A percentile compares a stretch with the other conserved stretches of the same genome.
phyloP scores from a whole-genome alignment of 1,284 basidiomycete species.

The Clitocybe nebularis region DNA sequence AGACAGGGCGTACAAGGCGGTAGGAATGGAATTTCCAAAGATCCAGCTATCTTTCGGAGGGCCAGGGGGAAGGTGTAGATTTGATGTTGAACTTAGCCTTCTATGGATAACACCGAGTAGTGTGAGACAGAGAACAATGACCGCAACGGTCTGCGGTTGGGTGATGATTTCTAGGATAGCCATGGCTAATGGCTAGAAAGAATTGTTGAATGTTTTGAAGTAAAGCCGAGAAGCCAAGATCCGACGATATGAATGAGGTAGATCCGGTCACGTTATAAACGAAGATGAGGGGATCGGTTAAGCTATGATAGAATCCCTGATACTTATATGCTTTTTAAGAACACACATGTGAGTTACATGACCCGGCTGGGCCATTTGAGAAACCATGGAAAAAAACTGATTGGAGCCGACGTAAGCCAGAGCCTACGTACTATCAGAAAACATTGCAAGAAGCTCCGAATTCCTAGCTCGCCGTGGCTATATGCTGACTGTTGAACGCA shows the following conservation, averaged over 20 bases:
- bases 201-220: neutral
- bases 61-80: conserved; percentile 33
- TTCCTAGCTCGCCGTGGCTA: too few species aligned
- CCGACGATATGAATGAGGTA: neutral
- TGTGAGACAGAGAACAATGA: conserved; percentile 23
- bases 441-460: too few species aligned
- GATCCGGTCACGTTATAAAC: conserved; percentile 1
- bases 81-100: conserved; percentile 14
- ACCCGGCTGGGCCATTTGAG: too few species aligned
- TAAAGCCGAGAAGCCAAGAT: neutral
- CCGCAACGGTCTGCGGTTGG: conserved; percentile 25
- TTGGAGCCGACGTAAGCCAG: too few species aligned
- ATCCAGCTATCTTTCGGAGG: conserved; percentile 31
- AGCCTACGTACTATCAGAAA: too few species aligned
- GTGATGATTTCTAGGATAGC: conserved; percentile 7
- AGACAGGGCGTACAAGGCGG: conserved; percentile 28
- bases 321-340: too few species aligned
- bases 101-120: conserved; percentile 25
- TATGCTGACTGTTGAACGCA: too few species aligned
- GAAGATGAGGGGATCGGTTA: too few species aligned
- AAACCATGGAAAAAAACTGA: too few species aligned
- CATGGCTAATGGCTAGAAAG: neutral
- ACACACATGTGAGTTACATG: too few species aligned
- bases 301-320: too few species aligned
- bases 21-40: conserved; percentile 32